Evolutionary conservation across 768 basidiomycete species (phyloP).

Genomic region (Russula vinacea): DNA sequence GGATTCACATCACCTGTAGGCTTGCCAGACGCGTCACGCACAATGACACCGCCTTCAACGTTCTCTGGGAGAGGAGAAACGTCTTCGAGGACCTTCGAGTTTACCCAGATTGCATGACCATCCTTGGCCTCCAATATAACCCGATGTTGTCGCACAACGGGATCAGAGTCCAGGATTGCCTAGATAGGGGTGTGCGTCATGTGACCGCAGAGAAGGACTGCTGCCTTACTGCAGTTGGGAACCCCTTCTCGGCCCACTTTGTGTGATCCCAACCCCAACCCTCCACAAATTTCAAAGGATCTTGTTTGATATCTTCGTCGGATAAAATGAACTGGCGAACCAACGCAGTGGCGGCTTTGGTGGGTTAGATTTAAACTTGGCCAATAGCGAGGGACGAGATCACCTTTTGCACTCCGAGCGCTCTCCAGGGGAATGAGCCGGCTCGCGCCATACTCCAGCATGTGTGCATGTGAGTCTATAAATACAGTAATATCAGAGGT

Average conservation of each 20-base stretch:
- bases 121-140: constrained; percentile 84
- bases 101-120: constrained; percentile 87
- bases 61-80: constrained; percentile 62
- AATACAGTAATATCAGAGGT: constrained; percentile 22
- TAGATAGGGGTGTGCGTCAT: constrained; percentile 33
- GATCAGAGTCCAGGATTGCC: constrained; percentile 71
- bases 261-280: constrained; percentile 95
- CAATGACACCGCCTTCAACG: constrained; percentile 78
- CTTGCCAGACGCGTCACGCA: constrained; percentile 59
- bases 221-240: constrained; percentile 65
- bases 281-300: constrained; percentile 61
- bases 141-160: constrained; percentile 61
- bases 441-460: constrained; percentile 72
- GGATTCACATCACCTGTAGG: constrained; percentile 58
- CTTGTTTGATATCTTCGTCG: constrained; percentile 53
- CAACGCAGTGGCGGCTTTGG: constrained; percentile 57
- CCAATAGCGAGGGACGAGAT: constrained; percentile 5
- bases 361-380: constrained; percentile 12
- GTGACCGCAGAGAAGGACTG: not conserved
- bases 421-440: constrained; percentile 63
- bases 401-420: constrained; percentile 56
- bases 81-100: constrained; percentile 52
- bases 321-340: constrained; percentile 59
- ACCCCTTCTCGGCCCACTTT: constrained; percentile 54
- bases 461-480: constrained; percentile 77